These are phyloP conservation scores for Schizochytrium sp. DNA, from an alignment of 108 stramenopile genomes.

Conservation along the genomic window DNA sequence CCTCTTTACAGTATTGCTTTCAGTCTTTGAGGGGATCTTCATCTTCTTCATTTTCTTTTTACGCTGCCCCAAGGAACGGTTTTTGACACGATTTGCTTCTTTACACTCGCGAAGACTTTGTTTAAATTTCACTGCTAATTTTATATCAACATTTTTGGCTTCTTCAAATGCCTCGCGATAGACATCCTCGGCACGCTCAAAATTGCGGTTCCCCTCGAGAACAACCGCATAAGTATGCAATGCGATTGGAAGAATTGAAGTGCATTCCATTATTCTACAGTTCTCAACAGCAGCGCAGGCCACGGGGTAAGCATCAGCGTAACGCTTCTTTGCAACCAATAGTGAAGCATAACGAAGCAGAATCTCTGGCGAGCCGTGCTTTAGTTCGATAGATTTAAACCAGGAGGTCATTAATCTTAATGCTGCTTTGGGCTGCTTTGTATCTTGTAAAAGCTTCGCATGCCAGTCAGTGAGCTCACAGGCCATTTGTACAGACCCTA, in stretches of 20 bases:
- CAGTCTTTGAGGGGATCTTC: no score
- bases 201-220: conserved; percentile 5
- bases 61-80: no score
- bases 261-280: background rate
- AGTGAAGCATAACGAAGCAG: background rate
- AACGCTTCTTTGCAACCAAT: background rate
- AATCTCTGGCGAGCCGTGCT: background rate
- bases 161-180: background rate
- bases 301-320: background rate
- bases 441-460: background rate
- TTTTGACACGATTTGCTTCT: background rate
- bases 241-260: background rate
- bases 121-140: background rate
- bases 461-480: conserved; percentile 26
- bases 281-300: background rate
- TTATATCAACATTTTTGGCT: background rate
- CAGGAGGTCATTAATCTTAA: background rate
- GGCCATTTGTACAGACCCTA: background rate
- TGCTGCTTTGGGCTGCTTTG: background rate
- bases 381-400: background rate
- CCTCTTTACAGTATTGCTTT: no score
- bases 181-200: background rate
- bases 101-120: background rate
- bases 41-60: no score
- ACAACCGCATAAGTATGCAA: conserved; percentile 1